Base-by-base conservation (phyloP, 371 early-diverging fungal species). In the Thermomucor indicae-seudaticae region DNA sequence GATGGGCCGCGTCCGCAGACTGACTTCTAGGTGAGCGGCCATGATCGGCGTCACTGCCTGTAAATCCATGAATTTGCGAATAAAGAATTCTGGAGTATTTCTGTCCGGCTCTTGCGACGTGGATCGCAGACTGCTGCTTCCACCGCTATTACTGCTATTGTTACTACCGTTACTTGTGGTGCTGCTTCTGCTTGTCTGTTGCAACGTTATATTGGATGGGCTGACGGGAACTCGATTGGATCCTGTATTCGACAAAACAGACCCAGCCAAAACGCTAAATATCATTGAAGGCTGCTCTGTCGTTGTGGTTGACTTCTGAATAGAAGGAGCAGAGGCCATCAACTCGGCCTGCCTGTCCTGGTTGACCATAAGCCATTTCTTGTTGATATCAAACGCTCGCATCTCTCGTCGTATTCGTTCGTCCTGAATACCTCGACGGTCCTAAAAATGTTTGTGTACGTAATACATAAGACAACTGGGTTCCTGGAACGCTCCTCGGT, bases 331-430 rank as follows among this genome's bases (percentile, higher is more conserved):
- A 14, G 51, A 42, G 10, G 59, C 53, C 16, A 74, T 14, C 43
- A 62, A 49, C 39, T 75, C 70, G 14, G 76, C 72, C 40, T 75
- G 70, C 34, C 61, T 63, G 37, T 75, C 76, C 50, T 75, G 76
- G 23, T 65, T 57, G 4, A 75, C 57, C 72, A 75, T 67, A 7
- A 75, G 54, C 72, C 76, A 70, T 49, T 75, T 75, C 51, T 75
- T 75, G 30, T 67, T 67, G 2, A 55, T 34, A 23, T 57, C 54
- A 66, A 65, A 75, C 1, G 57, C 49, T 14, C 57, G 54, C 75
- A 75, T 75, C 24, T 35, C 58, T 25, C 46, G 39, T 31, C 53
- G 56, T 1, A 62, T 45, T 16, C 56, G 55, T 27, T 61, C 55
- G 37, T 75, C 72, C 30, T 65, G 61, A 38, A 75, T 68, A 11